Evolutionary conservation across 768 basidiomycete species (phyloP).

Genomic region (Phaeotremella fagi): DNA sequence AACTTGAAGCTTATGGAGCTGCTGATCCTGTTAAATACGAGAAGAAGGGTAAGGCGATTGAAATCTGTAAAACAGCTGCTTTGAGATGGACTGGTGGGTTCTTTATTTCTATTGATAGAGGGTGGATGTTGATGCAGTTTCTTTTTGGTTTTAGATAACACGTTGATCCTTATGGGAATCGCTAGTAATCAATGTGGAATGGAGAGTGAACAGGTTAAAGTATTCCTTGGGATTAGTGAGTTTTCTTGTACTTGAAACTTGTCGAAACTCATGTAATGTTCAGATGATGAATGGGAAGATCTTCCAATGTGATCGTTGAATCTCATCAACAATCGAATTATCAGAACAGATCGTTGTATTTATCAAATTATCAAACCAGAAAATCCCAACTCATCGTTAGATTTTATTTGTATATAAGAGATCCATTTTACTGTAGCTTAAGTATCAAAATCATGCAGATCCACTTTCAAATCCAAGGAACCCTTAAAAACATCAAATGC

Average conservation of each 20-base stretch:
- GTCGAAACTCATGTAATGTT: background rate
- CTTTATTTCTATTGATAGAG: background rate
- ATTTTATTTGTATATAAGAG: no score
- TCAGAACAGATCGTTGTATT: no score
- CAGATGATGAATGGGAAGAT: slow-evolving; percentile 34
- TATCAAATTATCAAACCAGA: no score
- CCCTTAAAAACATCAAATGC: no score
- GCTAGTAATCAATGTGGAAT: slow-evolving; percentile 7
- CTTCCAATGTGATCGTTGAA: no score
- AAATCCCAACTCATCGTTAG: no score
- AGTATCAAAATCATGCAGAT: no score
- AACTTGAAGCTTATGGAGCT: slow-evolving; percentile 71
- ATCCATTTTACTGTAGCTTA: no score
- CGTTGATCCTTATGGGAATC: slow-evolving; percentile 21
- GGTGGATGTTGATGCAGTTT: background rate
- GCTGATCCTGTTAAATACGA: slow-evolving; percentile 80
- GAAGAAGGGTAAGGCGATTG: slow-evolving; percentile 65
- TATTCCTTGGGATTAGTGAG: slow-evolving; percentile 30
- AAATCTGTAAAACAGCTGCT: slow-evolving; percentile 76
- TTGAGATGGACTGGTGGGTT: slow-evolving; percentile 80
- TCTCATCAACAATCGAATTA: no score
- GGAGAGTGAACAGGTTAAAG: slow-evolving; percentile 10
- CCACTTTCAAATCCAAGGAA: no score
- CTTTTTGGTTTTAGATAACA: slow-evolving; percentile 22
- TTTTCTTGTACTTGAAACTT: background rate